Evolutionary conservation across 78 protist species (phyloP).

Genomic region (Chrysochromulina parva): DNA sequence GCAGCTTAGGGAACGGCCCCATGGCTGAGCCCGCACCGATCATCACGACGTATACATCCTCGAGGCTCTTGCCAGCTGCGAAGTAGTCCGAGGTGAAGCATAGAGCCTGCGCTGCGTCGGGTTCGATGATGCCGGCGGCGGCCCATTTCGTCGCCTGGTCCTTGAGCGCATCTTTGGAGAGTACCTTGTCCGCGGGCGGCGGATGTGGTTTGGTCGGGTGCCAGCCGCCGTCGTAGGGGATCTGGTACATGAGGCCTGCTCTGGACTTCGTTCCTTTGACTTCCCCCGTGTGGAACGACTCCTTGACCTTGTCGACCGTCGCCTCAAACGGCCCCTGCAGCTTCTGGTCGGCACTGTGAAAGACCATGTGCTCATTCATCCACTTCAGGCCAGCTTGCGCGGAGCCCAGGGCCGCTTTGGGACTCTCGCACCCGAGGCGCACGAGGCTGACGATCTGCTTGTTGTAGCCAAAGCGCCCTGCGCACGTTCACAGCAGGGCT

Average conservation of each 20-base stretch:
- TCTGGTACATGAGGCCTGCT: neutral
- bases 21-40: conserved; percentile 75
- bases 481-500: neutral
- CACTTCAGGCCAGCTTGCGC: conserved; percentile 34
- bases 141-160: conserved; percentile 68
- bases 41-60: conserved; percentile 55
- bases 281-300: neutral
- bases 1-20: conserved; percentile 68
- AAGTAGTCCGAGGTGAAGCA: neutral
- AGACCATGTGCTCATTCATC: conserved; percentile 35
- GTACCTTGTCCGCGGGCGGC: neutral
- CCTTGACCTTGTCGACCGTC: neutral
- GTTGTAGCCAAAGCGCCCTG: conserved; percentile 45
- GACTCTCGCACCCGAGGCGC: neutral
- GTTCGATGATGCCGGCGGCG: conserved; percentile 63
- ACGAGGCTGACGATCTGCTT: conserved; percentile 23
- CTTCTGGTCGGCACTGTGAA: neutral
- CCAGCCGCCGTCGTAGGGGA: neutral
- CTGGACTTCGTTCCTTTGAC: neutral
- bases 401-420: neutral
- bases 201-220: neutral
- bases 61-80: conserved; percentile 1
- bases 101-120: conserved; percentile 12
- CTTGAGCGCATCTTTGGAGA: conserved; percentile 18
- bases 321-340: neutral